These are phyloP conservation scores for Hyaloscypha finlandica DNA, from an alignment of 495 filamentous ascomycete genomes.

Conservation along the genomic window DNA sequence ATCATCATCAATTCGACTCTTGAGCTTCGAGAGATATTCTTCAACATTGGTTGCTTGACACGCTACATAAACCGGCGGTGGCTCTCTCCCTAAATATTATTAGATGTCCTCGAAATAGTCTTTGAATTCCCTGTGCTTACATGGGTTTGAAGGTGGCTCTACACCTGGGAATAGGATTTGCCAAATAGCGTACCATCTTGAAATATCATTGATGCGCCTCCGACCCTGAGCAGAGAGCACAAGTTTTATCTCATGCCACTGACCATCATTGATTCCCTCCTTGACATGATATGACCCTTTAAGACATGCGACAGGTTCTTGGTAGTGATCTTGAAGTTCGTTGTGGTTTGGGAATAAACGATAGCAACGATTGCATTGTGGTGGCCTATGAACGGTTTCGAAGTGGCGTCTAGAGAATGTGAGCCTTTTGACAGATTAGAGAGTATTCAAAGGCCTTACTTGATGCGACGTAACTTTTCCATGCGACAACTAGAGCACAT, in stretches of 20 bases:
- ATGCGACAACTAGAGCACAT: neutral
- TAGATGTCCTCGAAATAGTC: neutral
- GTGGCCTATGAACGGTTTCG: neutral
- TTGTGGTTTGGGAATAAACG: neutral
- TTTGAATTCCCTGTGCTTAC: neutral
- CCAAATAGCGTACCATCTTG: constrained; percentile 18
- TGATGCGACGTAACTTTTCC: neutral
- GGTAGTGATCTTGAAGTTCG: neutral
- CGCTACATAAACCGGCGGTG: neutral
- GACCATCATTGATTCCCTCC: neutral
- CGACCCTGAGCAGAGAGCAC: neutral
- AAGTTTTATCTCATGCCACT: neutral
- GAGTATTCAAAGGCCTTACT: neutral
- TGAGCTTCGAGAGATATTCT: neutral
- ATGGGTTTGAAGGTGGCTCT: neutral
- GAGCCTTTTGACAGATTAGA: neutral
- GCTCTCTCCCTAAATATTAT: neutral
- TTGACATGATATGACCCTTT: neutral
- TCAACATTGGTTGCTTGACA: neutral
- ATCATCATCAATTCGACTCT: neutral
- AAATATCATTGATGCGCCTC: neutral
- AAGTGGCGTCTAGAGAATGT: neutral
- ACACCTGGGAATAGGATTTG: constrained; percentile 11
- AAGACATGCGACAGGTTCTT: neutral
- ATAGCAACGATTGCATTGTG: neutral